Evolutionary conservation across 1,139 yeast species (phyloP), one percentile per base, ranked within the genome.

Genomic region (Yamadazyma jaroonii): DNA sequence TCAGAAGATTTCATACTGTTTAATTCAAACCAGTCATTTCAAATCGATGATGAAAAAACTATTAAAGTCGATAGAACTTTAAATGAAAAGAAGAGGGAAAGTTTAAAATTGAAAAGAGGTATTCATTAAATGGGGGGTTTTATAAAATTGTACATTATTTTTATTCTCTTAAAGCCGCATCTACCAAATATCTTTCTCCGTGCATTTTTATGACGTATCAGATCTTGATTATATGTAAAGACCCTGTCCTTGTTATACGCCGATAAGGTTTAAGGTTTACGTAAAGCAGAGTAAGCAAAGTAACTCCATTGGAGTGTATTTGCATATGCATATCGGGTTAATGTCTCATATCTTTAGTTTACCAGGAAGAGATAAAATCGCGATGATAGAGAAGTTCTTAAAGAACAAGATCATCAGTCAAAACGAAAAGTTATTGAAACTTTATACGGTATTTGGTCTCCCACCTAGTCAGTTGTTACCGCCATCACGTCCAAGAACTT

Each of bases 21-120:
- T 22, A 13, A 13, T n/a, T 17, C 20, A 6, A 14, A 10, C 30
- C 50, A 53, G 35, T 56, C 30, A 3, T 33, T 36, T 6, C 31
- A 32, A 15, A 9, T 24, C 14, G 54, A 54, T 10, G 45, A 42
- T 35, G 54, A 60, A 26, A 54, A 50, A 37, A 17, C 20, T 4
- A 47, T 64, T 35, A 66, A 67, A 9, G 43, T 54, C 14, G 63
- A 61, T 39, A 54, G 60, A 35, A 64, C 65, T 36, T 56, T 70
- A 40, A 67, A 73, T 49, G 76, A 71, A 42, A 71, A 69, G 55
- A 71, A 71, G 56, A 58, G 77, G 42, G 77, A 71, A 40, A 66
- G 74, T 20, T 61, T 71, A 45, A 71, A 70, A 47, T 53, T 71
- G 57, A 71, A 71, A 48, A 59, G 77, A 53, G 77, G 77, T 25